A percentile compares a stretch with the other conserved stretches of the same genome.
phyloP scores from a whole-genome alignment of 371 early-diverging fungal genomes.

The Aphelidium insulamus region DNA sequence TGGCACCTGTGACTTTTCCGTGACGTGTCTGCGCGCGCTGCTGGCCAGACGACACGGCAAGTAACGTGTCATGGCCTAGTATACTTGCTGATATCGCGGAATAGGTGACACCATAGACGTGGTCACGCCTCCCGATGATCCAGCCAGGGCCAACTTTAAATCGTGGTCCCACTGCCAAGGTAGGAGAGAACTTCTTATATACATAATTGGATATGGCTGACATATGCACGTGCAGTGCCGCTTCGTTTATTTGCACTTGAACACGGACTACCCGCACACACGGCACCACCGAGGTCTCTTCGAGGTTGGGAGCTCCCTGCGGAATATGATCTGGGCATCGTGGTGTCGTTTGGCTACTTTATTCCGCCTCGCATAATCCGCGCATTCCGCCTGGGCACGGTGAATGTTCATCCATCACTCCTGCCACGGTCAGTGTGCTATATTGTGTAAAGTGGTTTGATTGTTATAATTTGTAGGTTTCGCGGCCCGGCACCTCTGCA shows the following conservation, averaged over 20 bases:
- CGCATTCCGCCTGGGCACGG: slow-evolving; percentile 35
- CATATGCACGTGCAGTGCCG: slow-evolving; percentile 16
- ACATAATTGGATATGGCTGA: slow-evolving; percentile 6
- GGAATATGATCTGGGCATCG: slow-evolving; percentile 58
- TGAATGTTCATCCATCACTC: slow-evolving; percentile 75
- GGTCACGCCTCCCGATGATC: slow-evolving; percentile 37
- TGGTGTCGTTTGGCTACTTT: slow-evolving; percentile 82
- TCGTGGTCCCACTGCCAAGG: slow-evolving; percentile 14
- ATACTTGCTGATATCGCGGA: slow-evolving; percentile 5
- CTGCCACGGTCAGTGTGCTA: slow-evolving; percentile 32
- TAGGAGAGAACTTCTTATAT: background rate
- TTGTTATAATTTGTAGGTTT: slow-evolving; percentile 20
- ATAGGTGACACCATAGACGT: slow-evolving; percentile 27
- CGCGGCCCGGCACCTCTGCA: slow-evolving; percentile 86
- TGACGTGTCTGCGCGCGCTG: slow-evolving; percentile 31
- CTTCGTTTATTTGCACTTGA: slow-evolving; percentile 12
- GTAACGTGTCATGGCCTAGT: background rate
- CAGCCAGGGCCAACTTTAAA: slow-evolving; percentile 16
- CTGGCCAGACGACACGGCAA: slow-evolving; percentile 22
- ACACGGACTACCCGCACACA: slow-evolving; percentile 10
- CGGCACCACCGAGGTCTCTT: slow-evolving; percentile 13
- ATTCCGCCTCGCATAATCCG: slow-evolving; percentile 44
- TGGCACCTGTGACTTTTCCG: slow-evolving; percentile 62
- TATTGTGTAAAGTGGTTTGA: background rate
- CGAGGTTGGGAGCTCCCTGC: slow-evolving; percentile 13